phyloP scores from a whole-genome alignment of 805 yeast genomes.

The Babjeviella inositovora region DNA sequence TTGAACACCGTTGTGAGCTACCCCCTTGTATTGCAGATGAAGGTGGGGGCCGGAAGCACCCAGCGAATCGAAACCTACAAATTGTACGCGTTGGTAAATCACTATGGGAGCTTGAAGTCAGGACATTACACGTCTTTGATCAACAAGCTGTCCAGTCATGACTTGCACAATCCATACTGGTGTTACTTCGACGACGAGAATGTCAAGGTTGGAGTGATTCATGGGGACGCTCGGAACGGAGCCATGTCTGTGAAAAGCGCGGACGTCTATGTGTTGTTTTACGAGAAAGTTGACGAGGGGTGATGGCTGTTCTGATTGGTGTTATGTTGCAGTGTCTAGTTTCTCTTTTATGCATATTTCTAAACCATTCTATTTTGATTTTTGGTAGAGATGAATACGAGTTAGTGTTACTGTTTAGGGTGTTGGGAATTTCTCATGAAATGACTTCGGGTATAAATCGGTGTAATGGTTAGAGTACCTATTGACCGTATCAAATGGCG shows the following conservation, averaged over 20 bases:
- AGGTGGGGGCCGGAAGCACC: conserved; percentile 14
- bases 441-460: no score
- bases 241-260: conserved; percentile 24
- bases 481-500: no score
- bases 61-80: conserved; percentile 23
- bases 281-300: conserved; percentile 33
- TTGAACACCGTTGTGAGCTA: conserved; percentile 31
- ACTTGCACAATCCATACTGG: conserved; percentile 38
- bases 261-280: conserved; percentile 59
- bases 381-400: no score
- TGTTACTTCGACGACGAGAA: conserved; percentile 63
- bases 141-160: conserved; percentile 18
- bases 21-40: conserved; percentile 35
- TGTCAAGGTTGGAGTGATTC: conserved; percentile 23
- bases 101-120: conserved; percentile 49
- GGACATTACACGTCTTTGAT: conserved; percentile 69
- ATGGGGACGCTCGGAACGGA: conserved; percentile 24
- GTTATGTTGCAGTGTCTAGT: no score
- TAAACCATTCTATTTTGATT: no score
- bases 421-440: no score
- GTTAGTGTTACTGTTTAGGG: no score
- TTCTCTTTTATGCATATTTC: no score
- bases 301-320: no score
- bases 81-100: conserved; percentile 52
- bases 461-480: no score